phyloP scores from a whole-genome alignment of 2,329 filamentous ascomycete genomes.

The Penicillium crustosum region DNA sequence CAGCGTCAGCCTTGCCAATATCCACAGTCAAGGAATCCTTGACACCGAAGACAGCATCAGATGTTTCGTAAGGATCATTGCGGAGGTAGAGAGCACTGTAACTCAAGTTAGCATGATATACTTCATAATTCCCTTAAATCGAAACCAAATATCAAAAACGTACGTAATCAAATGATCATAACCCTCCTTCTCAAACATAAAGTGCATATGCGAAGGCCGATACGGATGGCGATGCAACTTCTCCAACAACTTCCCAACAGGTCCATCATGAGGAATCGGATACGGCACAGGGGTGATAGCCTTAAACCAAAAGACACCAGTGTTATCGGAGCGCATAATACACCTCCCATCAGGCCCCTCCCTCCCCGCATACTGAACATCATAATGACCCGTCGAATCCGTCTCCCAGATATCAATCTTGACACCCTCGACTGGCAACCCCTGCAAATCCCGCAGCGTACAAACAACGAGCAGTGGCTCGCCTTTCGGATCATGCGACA shows the following conservation, averaged over 20 bases:
- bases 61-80: conserved; percentile 76
- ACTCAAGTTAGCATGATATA: conserved; percentile 1
- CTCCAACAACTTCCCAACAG: conserved; percentile 70
- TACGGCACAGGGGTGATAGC: conserved; percentile 83
- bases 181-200: conserved; percentile 80
- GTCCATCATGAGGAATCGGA: conserved; percentile 79
- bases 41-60: conserved; percentile 83
- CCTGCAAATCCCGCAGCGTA: conserved; percentile 64
- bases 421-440: conserved; percentile 62
- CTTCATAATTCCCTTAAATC: neutral
- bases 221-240: conserved; percentile 71
- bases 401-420: conserved; percentile 86
- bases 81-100: conserved; percentile 71
- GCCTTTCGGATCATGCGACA: conserved; percentile 69
- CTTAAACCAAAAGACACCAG: conserved; percentile 81
- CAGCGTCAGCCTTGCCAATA: conserved; percentile 53
- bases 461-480: conserved; percentile 72
- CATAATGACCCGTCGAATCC: conserved; percentile 76
- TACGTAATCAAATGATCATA: conserved; percentile 83
- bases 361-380: conserved; percentile 71
- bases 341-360: conserved; percentile 69
- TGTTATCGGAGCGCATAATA: conserved; percentile 65
- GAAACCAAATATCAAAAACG: conserved; percentile 36
- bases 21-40: conserved; percentile 77
- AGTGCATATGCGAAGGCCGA: conserved; percentile 78